Percentiles rank a stretch among this genome's conserved stretches.
Conservation (phyloP, 176 grass and related monocot genomes). For the Paspalum vaginatum region DNA sequence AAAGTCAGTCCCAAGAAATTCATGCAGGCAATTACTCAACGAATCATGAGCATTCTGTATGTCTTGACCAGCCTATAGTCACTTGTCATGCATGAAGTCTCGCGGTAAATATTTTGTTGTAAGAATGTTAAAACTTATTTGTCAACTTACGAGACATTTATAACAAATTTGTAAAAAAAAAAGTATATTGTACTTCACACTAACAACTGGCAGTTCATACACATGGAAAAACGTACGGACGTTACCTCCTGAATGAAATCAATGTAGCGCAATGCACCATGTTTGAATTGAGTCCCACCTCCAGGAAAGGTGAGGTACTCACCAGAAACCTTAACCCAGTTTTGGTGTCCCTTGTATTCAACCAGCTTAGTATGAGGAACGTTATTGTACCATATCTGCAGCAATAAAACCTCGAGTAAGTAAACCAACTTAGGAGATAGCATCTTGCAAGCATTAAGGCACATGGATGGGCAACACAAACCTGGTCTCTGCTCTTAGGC, state of each 20-base stretch:
- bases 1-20: background rate
- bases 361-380: conserved; percentile 82
- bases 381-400: conserved; percentile 85
- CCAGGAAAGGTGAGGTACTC: conserved; percentile 76
- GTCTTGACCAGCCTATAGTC: background rate
- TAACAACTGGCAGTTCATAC: background rate
- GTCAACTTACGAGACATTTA: background rate
- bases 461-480: background rate
- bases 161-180: background rate
- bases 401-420: conserved; percentile 35
- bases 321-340: conserved; percentile 82
- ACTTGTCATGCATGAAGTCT: background rate
- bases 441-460: background rate
- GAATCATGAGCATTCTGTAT: conserved; percentile 11
- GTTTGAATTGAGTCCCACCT: conserved; percentile 89
- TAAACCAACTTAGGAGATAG: conserved; percentile 6
- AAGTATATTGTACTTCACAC: background rate
- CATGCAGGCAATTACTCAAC: background rate
- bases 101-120: background rate
- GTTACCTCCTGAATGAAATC: conserved; percentile 79
- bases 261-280: conserved; percentile 79
- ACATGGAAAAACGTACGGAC: background rate
- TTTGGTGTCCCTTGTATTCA: conserved; percentile 83
- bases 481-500: conserved; percentile 83
- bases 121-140: background rate